A percentile compares a stretch with the other conserved stretches of the same genome.
Conservation (phyloP, 176 grass and related monocot species). For the Zea mays region DNA sequence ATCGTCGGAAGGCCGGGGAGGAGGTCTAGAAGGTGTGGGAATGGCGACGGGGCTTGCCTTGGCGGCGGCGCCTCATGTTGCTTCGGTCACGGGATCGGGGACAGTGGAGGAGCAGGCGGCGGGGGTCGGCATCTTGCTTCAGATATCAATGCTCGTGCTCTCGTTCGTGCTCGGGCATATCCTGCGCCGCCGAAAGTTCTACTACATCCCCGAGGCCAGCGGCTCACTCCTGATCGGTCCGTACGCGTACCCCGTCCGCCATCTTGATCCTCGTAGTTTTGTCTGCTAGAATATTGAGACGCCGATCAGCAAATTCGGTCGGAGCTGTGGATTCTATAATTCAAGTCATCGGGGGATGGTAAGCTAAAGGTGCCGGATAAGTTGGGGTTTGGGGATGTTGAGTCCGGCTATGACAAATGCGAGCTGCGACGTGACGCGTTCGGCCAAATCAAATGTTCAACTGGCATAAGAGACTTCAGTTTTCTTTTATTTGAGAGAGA, state of each 20-base stretch:
- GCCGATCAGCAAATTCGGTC: neutral
- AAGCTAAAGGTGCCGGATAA: neutral
- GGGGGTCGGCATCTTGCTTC: slow-evolving; percentile 87
- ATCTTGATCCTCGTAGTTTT: neutral
- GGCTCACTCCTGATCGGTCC: slow-evolving; percentile 87
- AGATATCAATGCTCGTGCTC: slow-evolving; percentile 95
- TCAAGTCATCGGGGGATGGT: neutral
- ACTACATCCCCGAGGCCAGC: slow-evolving; percentile 91
- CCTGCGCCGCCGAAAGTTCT: slow-evolving; percentile 84
- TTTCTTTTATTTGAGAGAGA: neutral
- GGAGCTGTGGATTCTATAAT: neutral
- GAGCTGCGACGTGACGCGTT: neutral
- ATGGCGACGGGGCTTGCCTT: neutral
- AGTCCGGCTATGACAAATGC: neutral
- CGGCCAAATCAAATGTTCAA: neutral
- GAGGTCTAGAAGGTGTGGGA: neutral
- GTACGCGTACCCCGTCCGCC: neutral
- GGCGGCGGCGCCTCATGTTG: slow-evolving; percentile 33
- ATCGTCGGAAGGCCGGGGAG: neutral
- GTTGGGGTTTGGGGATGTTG: neutral
- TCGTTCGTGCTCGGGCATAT: slow-evolving; percentile 85
- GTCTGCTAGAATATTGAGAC: neutral
- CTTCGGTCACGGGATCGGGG: slow-evolving; percentile 30
- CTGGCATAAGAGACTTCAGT: neutral
- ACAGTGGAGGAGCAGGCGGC: slow-evolving; percentile 74